Conservation (phyloP, 1,284 basidiomycete genomes). For the Hemileccinum hortonii region DNA sequence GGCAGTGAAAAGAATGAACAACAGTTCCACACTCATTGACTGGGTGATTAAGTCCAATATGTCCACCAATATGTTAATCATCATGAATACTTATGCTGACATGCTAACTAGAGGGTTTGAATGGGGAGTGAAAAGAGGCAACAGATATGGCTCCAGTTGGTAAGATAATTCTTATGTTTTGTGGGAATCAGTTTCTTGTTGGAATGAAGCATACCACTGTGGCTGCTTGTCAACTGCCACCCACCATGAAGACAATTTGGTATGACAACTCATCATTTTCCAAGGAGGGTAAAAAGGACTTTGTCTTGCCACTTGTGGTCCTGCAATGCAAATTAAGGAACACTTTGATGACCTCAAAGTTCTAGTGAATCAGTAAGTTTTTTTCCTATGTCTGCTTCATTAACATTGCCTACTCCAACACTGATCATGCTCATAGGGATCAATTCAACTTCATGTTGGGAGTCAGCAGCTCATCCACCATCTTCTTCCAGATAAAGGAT, state of each 20-base stretch:
- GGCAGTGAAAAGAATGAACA: too few species aligned
- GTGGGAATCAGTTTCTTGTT: too few species aligned
- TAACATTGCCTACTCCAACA: too few species aligned
- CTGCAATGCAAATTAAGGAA: background rate
- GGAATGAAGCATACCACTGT: too few species aligned
- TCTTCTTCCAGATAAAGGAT: background rate
- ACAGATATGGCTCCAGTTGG: too few species aligned
- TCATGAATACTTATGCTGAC: conserved; percentile 1
- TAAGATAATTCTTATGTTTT: too few species aligned
- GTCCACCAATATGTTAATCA: background rate
- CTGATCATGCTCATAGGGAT: too few species aligned
- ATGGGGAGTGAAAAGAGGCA: background rate
- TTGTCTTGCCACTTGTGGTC: background rate
- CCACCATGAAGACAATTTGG: background rate
- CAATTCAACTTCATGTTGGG: conserved; percentile 4
- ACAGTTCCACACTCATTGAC: background rate
- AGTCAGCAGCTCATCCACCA: background rate
- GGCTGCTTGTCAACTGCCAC: too few species aligned
- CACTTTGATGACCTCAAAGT: background rate
- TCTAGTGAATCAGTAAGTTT: background rate
- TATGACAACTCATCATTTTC: background rate
- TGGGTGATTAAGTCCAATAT: background rate
- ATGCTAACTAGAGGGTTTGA: background rate
- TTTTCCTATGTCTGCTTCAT: too few species aligned
- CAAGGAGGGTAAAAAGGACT: conserved; percentile 6